Conservation (phyloP, 345 rosid genomes). For the Odontarrhena argentea region DNA sequence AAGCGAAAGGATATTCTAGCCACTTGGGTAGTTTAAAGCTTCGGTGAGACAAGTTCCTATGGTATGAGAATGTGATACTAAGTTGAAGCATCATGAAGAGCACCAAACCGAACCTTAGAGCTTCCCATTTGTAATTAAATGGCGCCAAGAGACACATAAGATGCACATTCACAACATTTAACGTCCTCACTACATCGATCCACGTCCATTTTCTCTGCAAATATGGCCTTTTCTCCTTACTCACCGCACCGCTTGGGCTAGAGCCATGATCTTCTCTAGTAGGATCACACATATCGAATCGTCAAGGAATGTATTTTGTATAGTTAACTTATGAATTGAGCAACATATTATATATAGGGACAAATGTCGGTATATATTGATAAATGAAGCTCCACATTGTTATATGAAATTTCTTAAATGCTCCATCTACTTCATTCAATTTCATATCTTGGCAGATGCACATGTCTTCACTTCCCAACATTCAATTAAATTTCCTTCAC, state of each 20-base stretch:
- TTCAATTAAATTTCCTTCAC: background rate
- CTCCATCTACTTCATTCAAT: conserved; percentile 3
- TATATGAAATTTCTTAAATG: conserved; percentile 18
- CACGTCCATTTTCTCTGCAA: conserved; percentile 44
- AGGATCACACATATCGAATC: background rate
- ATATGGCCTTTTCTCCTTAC: conserved; percentile 17
- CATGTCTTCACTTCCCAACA: conserved; percentile 10
- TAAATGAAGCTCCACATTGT: background rate
- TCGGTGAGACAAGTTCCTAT: conserved; percentile 67
- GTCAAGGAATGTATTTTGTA: too few relatives aligned
- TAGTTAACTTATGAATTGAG: conserved; percentile 1
- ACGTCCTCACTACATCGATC: conserved; percentile 53
- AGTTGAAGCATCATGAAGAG: conserved; percentile 51
- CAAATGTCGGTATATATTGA: background rate
- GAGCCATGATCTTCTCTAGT: conserved; percentile 16
- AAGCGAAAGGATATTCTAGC: conserved; percentile 82
- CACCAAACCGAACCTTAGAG: conserved; percentile 57
- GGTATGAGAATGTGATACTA: conserved; percentile 72
- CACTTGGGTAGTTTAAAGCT: conserved; percentile 83
- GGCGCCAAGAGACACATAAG: conserved; percentile 66
- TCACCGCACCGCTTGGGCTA: conserved; percentile 32
- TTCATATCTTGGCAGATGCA: conserved; percentile 10
- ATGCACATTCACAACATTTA: conserved; percentile 55
- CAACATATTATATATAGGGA: conserved; percentile 10
- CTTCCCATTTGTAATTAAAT: conserved; percentile 65